Evolutionary conservation across 768 basidiomycete species (phyloP).

Genomic region (Tylopilus vinaceipallidus): DNA sequence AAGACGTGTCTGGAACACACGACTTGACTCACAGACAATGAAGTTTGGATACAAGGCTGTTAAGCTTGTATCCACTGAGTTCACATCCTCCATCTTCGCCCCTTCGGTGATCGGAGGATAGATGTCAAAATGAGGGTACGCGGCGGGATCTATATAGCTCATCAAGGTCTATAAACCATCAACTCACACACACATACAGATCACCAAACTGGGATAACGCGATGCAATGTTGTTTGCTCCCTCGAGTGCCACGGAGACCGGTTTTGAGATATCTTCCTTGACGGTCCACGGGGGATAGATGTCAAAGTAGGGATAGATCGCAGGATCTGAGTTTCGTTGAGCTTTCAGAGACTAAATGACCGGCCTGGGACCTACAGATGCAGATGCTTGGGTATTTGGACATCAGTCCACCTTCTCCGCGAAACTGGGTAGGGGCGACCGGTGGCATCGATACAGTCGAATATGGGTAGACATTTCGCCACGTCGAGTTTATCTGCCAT

Average conservation of each 20-base stretch:
- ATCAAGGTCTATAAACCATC: slow-evolving; percentile 7
- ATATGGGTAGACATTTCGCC: slow-evolving; percentile 19
- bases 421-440: slow-evolving; percentile 6
- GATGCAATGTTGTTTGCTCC: slow-evolving; percentile 1
- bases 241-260: background rate
- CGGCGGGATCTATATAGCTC: slow-evolving; percentile 32
- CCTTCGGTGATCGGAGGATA: slow-evolving; percentile 30
- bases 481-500: slow-evolving; percentile 15
- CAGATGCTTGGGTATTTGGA: slow-evolving; percentile 13
- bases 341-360: background rate
- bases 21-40: slow-evolving; percentile 15
- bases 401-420: slow-evolving; percentile 7
- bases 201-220: slow-evolving; percentile 35
- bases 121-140: slow-evolving; percentile 42
- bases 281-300: slow-evolving; percentile 36
- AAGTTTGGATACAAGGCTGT: slow-evolving; percentile 12
- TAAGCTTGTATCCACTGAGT: background rate
- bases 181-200: slow-evolving; percentile 29
- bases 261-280: slow-evolving; percentile 1
- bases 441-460: background rate
- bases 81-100: background rate
- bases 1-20: background rate
- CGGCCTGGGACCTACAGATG: slow-evolving; percentile 17
- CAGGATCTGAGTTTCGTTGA: slow-evolving; percentile 32
- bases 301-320: slow-evolving; percentile 40